Conservation (phyloP, 768 basidiomycete genomes). For the Leccinum obscurum region DNA sequence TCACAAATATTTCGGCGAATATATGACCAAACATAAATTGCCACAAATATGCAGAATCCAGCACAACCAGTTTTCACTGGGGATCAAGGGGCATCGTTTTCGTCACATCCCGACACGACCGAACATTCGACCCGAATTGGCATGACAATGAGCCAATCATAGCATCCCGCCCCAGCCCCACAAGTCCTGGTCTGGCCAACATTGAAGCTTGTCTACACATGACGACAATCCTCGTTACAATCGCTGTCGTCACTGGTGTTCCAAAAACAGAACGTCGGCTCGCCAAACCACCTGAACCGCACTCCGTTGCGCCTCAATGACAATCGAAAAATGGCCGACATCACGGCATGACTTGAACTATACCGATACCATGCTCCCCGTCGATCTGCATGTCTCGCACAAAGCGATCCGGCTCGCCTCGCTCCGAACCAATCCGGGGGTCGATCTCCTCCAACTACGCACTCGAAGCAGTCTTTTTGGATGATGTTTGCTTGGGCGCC, state of each 20-base stretch:
- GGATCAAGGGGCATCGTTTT: no score
- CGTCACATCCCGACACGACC: no score
- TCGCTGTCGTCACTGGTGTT: not conserved
- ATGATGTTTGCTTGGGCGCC: conserved; percentile 14
- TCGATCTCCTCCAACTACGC: conserved; percentile 26
- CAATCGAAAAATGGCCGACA: not conserved
- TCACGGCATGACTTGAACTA: not conserved
- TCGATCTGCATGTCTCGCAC: not conserved
- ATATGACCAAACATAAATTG: no score
- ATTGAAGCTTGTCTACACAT: not conserved
- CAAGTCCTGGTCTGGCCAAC: not conserved
- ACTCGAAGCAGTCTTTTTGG: conserved; percentile 20
- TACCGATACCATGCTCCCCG: not conserved
- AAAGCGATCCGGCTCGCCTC: conserved; percentile 23
- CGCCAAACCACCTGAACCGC: not conserved
- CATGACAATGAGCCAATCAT: no score
- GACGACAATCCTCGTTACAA: no score
- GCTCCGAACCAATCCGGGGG: conserved; percentile 21
- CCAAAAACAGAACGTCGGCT: not conserved
- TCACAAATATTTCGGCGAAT: no score
- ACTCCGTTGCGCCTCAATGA: not conserved
- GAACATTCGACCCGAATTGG: no score
- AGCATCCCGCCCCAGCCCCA: no score
- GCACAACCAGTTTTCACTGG: no score
- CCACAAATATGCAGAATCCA: no score